Base-by-base conservation (phyloP, 176 grass and related monocot species). In the maize (Zea mays) region DNA sequence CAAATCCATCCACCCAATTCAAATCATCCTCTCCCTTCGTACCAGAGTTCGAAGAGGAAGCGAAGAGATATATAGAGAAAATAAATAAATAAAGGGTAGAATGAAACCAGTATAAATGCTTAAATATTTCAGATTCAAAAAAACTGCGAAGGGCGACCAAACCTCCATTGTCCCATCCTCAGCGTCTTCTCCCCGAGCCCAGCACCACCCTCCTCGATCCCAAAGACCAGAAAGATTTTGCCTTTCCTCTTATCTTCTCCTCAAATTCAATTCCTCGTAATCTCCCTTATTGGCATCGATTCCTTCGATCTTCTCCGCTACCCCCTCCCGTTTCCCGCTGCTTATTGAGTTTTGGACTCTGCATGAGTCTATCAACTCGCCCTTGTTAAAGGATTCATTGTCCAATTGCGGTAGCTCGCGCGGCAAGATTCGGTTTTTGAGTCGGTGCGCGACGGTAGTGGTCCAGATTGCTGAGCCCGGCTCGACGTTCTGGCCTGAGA, bases 101-200 rank as follows among this genome's bases (percentile, higher is more conserved):
- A 36, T 70, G 42, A 69, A 69, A 33, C 49, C 16, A 16, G 37
- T 13, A 63, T 64, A 71, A 84, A 72, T 64, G 66, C 66, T 74
- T 80, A 86, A 86, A 63, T 70, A 81, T 36, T 75, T 69, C 54
- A 69, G 78, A 86, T 86, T 86, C 78, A 81, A 81, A 86, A 80
- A 79, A 86, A 69, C 54, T 21, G 19, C 34, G 74, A 79, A 79
- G 58, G 46, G 66, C 78, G 85, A 87, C 73, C 67, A 78, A 68
- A 45, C 68, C 66, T 77, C 80, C 85, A 17, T 75, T 70, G 84
- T 71, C 74, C 77, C 72, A 20, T 21, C 55, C 6, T 58, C 4
- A 74, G 74, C 85, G 79, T 20, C 74, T 74, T 77, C 79, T 87
- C 68, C 69, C 69, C 47, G 49, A 58, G 55, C n/a, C 55, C 55